phyloP scores from a whole-genome alignment of 192 early-diverging fungal genomes.

The Podila epicladia region DNA sequence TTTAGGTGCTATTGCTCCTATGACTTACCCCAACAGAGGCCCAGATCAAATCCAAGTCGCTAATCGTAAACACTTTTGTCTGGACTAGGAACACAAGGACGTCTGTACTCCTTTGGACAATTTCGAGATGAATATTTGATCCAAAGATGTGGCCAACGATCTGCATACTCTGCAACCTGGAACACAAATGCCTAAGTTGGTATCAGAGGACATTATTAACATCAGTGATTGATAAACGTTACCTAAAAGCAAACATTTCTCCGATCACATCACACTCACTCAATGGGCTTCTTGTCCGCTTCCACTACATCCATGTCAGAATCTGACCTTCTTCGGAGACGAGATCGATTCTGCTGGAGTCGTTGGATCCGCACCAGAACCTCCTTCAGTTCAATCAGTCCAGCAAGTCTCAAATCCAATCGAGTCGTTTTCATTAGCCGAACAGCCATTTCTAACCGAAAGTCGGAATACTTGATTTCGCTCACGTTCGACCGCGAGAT shows the following conservation, averaged over 20 bases:
- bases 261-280: constrained; percentile 25
- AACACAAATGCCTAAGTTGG: constrained; percentile 36
- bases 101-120: constrained; percentile 57
- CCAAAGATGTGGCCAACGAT: constrained; percentile 59
- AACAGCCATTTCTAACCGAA: constrained; percentile 53
- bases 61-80: constrained; percentile 38
- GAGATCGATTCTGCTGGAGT: constrained; percentile 32
- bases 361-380: constrained; percentile 48
- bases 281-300: constrained; percentile 31
- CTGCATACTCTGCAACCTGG: constrained; percentile 42
- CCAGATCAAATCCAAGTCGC: constrained; percentile 57
- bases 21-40: constrained; percentile 45
- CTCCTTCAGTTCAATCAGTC: constrained; percentile 56
- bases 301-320: constrained; percentile 47
- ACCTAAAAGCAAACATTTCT: background rate
- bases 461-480: constrained; percentile 50
- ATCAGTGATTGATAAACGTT: background rate
- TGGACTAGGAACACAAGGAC: constrained; percentile 55
- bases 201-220: background rate
- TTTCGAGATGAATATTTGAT: constrained; percentile 58
- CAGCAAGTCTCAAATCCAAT: constrained; percentile 54
- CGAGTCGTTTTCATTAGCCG: constrained; percentile 55
- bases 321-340: constrained; percentile 33
- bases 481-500: constrained; percentile 32
- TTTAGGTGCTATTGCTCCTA: background rate